Conservation (phyloP, 306 rosid genomes). For the Ochetophila trinervis region DNA sequence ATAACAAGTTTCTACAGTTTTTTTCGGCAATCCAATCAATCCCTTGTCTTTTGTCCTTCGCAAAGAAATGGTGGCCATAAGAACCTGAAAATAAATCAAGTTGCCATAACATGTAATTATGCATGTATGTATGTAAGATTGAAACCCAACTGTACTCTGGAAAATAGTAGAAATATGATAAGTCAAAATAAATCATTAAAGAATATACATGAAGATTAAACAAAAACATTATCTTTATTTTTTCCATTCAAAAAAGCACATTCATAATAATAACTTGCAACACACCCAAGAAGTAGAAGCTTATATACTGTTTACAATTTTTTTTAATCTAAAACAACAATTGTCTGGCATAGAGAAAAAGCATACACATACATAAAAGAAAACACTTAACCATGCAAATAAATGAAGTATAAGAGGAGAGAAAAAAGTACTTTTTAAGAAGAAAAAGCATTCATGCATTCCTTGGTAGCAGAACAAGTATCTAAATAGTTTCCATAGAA, state of each 20-base stretch:
- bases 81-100: constrained; percentile 36
- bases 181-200: background rate
- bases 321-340: background rate
- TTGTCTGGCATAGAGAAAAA: background rate
- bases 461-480: background rate
- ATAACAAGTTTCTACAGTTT: constrained; percentile 55
- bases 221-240: background rate
- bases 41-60: constrained; percentile 69
- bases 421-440: no score
- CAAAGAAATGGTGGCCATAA: constrained; percentile 72
- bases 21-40: constrained; percentile 63
- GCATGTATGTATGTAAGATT: no score
- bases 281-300: background rate
- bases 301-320: background rate
- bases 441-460: background rate
- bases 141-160: background rate
- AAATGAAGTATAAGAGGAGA: background rate
- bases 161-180: constrained; percentile 3
- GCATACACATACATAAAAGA: no score
- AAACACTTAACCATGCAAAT: background rate
- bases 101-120: background rate
- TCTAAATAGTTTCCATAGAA: background rate
- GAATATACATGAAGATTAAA: background rate
- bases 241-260: no score
- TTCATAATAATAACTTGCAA: no score